phyloP scores from a whole-genome alignment of 2,329 filamentous ascomycete species.

The Xylariaceae sp. region DNA sequence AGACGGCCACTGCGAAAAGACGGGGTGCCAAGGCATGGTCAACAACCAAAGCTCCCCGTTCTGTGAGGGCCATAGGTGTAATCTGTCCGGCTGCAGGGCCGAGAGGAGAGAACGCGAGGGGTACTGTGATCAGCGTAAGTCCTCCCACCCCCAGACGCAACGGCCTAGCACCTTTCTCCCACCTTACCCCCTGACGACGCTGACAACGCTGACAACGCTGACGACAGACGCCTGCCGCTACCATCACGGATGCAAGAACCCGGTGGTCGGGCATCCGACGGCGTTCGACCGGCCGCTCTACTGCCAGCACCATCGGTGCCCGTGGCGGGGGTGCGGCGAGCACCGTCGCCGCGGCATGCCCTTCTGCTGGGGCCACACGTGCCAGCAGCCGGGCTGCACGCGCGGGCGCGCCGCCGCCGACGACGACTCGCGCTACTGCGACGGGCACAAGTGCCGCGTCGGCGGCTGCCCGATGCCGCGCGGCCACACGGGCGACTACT shows the following conservation, averaged over 20 bases:
- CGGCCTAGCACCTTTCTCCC: no score
- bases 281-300: not conserved
- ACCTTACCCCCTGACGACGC: not conserved
- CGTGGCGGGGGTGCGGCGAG: not conserved
- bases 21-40: not conserved
- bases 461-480: not conserved
- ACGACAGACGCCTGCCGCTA: not conserved
- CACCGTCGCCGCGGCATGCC: not conserved
- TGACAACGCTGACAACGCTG: not conserved
- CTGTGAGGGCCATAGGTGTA: not conserved
- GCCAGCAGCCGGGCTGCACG: not conserved
- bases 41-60: not conserved
- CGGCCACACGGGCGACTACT: not conserved
- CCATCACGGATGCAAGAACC: not conserved
- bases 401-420: not conserved
- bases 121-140: conserved; percentile 1
- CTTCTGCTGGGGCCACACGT: not conserved
- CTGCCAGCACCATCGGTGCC: not conserved
- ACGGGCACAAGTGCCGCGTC: not conserved
- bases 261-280: not conserved
- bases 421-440: not conserved
- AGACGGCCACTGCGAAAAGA: not conserved
- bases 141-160: not conserved
- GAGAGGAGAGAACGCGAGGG: not conserved
- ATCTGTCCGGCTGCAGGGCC: not conserved